Conservation (phyloP, 2,329 filamentous ascomycete species). For the Berkeleyomyces basicola region DNA sequence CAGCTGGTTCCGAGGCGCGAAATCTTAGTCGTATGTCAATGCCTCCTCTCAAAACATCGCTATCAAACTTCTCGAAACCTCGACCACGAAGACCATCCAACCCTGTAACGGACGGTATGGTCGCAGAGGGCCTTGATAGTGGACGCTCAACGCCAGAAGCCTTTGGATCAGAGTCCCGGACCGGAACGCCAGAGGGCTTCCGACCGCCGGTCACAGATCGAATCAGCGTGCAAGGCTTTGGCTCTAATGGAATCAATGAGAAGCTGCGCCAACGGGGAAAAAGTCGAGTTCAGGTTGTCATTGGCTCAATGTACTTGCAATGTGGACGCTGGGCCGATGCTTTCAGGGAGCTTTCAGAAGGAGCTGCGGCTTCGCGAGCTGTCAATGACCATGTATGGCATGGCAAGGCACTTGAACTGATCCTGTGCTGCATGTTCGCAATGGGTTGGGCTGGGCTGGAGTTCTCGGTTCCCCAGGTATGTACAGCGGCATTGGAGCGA, state of each 20-base stretch:
- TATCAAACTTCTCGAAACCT: background rate
- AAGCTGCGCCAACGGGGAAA: conserved; percentile 66
- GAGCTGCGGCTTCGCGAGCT: conserved; percentile 57
- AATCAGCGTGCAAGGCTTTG: conserved; percentile 56
- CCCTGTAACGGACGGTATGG: conserved; percentile 22
- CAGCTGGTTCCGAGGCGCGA: conserved; percentile 36
- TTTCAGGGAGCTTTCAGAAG: conserved; percentile 65
- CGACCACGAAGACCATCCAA: conserved; percentile 30
- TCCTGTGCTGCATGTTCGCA: conserved; percentile 66
- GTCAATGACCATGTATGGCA: conserved; percentile 94
- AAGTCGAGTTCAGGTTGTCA: conserved; percentile 59
- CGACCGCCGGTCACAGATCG: conserved; percentile 36
- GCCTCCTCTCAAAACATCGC: conserved; percentile 43
- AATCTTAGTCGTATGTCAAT: conserved; percentile 62
- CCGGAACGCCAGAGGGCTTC: conserved; percentile 27
- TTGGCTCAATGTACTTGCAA: conserved; percentile 75
- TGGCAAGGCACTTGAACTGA: conserved; percentile 81
- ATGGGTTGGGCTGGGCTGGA: conserved; percentile 72
- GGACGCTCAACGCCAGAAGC: conserved; percentile 28
- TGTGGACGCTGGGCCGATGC: conserved; percentile 84
- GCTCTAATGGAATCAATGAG: conserved; percentile 54
- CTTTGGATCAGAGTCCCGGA: conserved; percentile 18
- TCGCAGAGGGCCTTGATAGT: conserved; percentile 21
- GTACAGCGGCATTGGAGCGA: conserved; percentile 35
- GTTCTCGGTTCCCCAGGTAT: conserved; percentile 54